A percentile compares a stretch with the other conserved stretches of the same genome.
Conservation (phyloP, 2,329 filamentous ascomycete species). For the Xylariales sp. region DNA sequence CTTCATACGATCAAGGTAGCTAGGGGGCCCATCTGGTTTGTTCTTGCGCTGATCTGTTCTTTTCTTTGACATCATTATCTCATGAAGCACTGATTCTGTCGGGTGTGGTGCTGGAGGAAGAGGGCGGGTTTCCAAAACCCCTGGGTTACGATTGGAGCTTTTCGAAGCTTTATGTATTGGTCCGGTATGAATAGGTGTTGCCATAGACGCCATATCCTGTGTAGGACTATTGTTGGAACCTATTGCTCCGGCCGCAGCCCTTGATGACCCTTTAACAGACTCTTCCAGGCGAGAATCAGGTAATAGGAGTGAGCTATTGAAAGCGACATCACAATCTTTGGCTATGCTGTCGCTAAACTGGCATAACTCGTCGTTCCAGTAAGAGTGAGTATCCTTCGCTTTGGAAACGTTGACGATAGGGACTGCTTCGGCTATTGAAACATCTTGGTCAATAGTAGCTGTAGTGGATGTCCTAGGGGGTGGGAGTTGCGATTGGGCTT, state of each 20-base stretch:
- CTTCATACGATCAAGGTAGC: constrained; percentile 10
- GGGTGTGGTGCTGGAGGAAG: constrained; percentile 44
- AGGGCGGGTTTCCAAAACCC: constrained; percentile 42
- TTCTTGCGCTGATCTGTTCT: constrained; percentile 7
- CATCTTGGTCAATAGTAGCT: too few relatives aligned
- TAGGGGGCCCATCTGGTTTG: constrained; percentile 8
- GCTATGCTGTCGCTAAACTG: constrained; percentile 82
- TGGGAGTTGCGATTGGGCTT: constrained; percentile 12
- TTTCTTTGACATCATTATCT: constrained; percentile 17
- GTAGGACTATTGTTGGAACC: too few relatives aligned
- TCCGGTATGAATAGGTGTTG: constrained; percentile 11
- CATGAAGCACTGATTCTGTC: constrained; percentile 19
- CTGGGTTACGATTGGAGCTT: constrained; percentile 8
- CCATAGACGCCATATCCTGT: too few relatives aligned
- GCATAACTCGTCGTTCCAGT: constrained; percentile 69
- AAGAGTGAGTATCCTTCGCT: constrained; percentile 13
- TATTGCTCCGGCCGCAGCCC: too few relatives aligned
- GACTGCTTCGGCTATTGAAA: constrained; percentile 11
- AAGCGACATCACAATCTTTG: constrained; percentile 88
- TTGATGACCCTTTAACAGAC: too few relatives aligned
- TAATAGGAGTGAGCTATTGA: constrained; percentile 60
- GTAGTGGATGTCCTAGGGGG: constrained; percentile 7
- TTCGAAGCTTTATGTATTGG: constrained; percentile 2
- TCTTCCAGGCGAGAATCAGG: constrained; percentile 12
- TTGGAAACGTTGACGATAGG: constrained; percentile 19